Evolutionary conservation across 148 eudicot species (phyloP).

Genomic region (Beta vulgaris): DNA sequence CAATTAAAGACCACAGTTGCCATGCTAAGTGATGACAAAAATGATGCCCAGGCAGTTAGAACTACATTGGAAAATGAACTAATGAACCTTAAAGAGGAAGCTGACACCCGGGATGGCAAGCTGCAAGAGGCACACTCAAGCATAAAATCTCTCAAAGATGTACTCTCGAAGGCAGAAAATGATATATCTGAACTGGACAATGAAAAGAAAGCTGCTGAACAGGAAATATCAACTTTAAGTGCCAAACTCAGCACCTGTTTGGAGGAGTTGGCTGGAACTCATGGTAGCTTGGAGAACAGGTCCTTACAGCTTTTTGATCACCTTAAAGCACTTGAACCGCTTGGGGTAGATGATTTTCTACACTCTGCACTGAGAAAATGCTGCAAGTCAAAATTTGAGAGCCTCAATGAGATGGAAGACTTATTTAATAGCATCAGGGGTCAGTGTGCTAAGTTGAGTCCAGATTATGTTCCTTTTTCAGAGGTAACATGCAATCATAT

Average conservation of each 20-base stretch:
- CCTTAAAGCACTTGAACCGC: constrained; percentile 52
- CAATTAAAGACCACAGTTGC: constrained; percentile 47
- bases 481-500: constrained; percentile 49
- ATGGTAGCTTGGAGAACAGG: constrained; percentile 47
- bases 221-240: constrained; percentile 51
- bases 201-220: constrained; percentile 56
- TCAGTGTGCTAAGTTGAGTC: constrained; percentile 39
- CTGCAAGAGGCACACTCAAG: constrained; percentile 50
- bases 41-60: constrained; percentile 42
- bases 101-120: constrained; percentile 45
- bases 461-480: constrained; percentile 33
- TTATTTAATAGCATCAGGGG: constrained; percentile 48
- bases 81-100: constrained; percentile 66
- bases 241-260: constrained; percentile 59
- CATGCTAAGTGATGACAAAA: constrained; percentile 57
- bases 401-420: constrained; percentile 60
- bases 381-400: constrained; percentile 43
- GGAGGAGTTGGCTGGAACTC: constrained; percentile 71
- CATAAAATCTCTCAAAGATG: constrained; percentile 54
- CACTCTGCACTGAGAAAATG: constrained; percentile 40
- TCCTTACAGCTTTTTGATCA: constrained; percentile 56
- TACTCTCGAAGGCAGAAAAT: constrained; percentile 48
- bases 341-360: constrained; percentile 55
- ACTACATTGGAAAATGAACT: constrained; percentile 45
- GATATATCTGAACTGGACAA: constrained; percentile 44